These are phyloP conservation scores for Myotisia sp. DNA, from an alignment of 2,329 filamentous ascomycete species.

Conservation along the genomic window DNA sequence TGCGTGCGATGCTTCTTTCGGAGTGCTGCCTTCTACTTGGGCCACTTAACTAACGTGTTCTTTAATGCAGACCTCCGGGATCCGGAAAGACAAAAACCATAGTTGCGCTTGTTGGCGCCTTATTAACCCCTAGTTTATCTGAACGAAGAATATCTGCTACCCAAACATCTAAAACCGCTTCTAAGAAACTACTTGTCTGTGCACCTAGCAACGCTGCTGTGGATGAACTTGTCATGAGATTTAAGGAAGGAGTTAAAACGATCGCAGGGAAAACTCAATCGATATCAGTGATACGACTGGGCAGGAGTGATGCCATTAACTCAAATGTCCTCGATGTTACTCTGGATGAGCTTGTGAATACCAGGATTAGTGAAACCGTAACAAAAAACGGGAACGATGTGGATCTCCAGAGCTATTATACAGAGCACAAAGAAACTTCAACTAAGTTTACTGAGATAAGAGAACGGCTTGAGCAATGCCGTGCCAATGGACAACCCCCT, in stretches of 20 bases:
- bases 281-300: slow-evolving; percentile 77
- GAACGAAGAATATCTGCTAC: slow-evolving; percentile 33
- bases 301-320: slow-evolving; percentile 86
- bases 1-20: slow-evolving; percentile 26
- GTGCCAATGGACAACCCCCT: slow-evolving; percentile 35
- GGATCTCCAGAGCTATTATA: slow-evolving; percentile 54
- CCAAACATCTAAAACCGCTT: slow-evolving; percentile 22
- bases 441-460: slow-evolving; percentile 57
- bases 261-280: slow-evolving; percentile 56
- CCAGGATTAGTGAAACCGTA: slow-evolving; percentile 42
- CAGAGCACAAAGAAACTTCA: slow-evolving; percentile 46
- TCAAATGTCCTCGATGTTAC: slow-evolving; percentile 78
- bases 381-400: slow-evolving; percentile 32
- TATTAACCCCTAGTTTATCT: slow-evolving; percentile 50
- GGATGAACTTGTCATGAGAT: slow-evolving; percentile 82
- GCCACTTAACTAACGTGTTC: too few species aligned
- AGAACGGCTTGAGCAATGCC: slow-evolving; percentile 54
- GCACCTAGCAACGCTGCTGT: slow-evolving; percentile 98
- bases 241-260: slow-evolving; percentile 76
- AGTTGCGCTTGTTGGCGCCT: slow-evolving; percentile 80
- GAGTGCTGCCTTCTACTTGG: too few species aligned
- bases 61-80: slow-evolving; percentile 58
- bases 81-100: slow-evolving; percentile 99
- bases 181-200: slow-evolving; percentile 86
- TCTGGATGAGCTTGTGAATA: slow-evolving; percentile 77